phyloP scores from a whole-genome alignment of 257 asterid genomes.

The Rehmannia glutinosa region DNA sequence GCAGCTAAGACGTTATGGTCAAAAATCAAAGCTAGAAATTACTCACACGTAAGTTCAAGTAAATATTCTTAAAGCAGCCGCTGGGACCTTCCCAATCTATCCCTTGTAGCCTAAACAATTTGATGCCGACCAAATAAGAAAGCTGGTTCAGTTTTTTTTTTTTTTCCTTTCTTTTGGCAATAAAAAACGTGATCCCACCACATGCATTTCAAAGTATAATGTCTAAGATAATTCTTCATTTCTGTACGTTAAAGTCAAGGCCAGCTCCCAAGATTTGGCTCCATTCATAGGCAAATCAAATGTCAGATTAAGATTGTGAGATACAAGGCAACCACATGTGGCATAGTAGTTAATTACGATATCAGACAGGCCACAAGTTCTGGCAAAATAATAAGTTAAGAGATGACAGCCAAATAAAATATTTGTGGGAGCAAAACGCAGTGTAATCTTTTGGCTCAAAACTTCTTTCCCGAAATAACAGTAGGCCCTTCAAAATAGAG shows the following conservation, averaged over 20 bases:
- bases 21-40: too few species aligned
- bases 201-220: background rate
- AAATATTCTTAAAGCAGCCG: background rate
- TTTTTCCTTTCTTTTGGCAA: background rate
- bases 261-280: background rate
- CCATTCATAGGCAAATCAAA: background rate
- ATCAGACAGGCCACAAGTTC: background rate
- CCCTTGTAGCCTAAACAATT: background rate
- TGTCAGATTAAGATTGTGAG: background rate
- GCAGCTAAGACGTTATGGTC: too few species aligned
- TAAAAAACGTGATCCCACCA: background rate
- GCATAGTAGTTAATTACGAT: background rate
- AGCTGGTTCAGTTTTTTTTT: too few species aligned
- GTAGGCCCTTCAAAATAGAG: too few species aligned
- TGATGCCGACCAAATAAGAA: too few species aligned
- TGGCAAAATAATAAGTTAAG: background rate
- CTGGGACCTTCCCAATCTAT: background rate
- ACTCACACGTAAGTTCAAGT: too few species aligned
- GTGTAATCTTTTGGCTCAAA: background rate
- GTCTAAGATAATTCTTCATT: background rate
- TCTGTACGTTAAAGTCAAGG: slow-evolving; percentile 10
- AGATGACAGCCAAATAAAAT: background rate
- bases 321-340: background rate
- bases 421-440: background rate
- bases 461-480: too few species aligned